Percentiles rank a stretch among this genome's conserved stretches.
Evolutionary conservation across 805 yeast genomes (phyloP).

Genomic region (Starmerella apis): DNA sequence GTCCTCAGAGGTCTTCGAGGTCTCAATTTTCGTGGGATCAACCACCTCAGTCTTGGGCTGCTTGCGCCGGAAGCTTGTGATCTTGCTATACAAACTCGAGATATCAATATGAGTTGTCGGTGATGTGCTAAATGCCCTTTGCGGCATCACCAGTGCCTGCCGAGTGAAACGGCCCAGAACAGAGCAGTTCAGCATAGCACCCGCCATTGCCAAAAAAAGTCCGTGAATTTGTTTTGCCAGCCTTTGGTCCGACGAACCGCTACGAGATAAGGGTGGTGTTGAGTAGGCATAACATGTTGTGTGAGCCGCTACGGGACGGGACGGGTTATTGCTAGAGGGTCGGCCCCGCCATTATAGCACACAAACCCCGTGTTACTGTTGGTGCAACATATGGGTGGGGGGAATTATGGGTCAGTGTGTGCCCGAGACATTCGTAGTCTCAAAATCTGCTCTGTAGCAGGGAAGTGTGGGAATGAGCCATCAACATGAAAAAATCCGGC

Average conservation of each 20-base stretch:
- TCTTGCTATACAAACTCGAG: slow-evolving; percentile 16
- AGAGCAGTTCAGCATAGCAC: neutral
- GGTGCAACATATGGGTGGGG: neutral
- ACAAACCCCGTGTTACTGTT: neutral
- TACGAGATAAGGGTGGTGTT: too few relatives aligned
- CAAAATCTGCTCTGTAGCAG: too few relatives aligned
- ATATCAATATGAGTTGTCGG: slow-evolving; percentile 12
- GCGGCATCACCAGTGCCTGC: neutral
- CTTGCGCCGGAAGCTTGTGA: slow-evolving; percentile 20
- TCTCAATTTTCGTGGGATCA: slow-evolving; percentile 23
- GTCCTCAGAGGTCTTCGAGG: slow-evolving; percentile 15
- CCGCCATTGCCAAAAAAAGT: neutral
- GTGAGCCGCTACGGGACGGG: neutral
- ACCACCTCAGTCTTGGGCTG: slow-evolving; percentile 11
- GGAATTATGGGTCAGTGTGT: too few relatives aligned
- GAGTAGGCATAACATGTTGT: too few relatives aligned
- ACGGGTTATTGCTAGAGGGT: neutral
- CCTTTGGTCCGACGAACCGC: too few relatives aligned
- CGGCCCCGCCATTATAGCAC: neutral
- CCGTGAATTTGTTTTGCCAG: neutral
- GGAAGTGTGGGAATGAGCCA: neutral
- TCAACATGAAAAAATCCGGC: neutral
- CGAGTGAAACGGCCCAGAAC: neutral
- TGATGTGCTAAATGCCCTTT: slow-evolving; percentile 15
- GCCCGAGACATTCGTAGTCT: too few relatives aligned